phyloP scores from a whole-genome alignment of 352 stramenopile genomes.

The Blastocystis sp. region DNA sequence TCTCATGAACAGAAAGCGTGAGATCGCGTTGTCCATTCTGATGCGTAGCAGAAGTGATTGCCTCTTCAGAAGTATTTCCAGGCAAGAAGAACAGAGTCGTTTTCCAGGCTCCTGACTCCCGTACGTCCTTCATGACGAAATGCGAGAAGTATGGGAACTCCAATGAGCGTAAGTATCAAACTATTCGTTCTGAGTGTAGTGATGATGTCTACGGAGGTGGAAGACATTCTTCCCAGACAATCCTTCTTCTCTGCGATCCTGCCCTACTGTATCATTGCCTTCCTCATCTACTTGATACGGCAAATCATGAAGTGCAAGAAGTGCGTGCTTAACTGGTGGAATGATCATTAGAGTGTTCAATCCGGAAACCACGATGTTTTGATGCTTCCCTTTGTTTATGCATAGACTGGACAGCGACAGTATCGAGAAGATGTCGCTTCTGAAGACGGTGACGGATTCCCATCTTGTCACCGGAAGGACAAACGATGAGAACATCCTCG shows the following conservation, averaged over 20 bases:
- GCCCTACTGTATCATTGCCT: constrained; percentile 45
- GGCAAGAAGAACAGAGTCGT: not conserved
- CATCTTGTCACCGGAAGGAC: constrained; percentile 10
- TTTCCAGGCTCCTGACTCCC: not conserved
- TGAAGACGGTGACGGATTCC: constrained; percentile 9
- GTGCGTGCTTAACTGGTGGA: not conserved
- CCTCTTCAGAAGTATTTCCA: not conserved
- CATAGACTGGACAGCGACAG: not conserved
- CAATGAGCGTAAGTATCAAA: constrained; percentile 9
- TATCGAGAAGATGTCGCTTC: constrained; percentile 12
- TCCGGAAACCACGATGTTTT: not conserved
- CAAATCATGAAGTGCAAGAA: constrained; percentile 26
- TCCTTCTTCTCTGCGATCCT: not conserved
- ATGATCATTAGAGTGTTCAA: constrained; percentile 13
- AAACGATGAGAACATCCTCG: not conserved
- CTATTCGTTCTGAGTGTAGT: not conserved
- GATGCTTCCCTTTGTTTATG: not conserved
- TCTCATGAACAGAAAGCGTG: constrained; percentile 47
- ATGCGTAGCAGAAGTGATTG: constrained; percentile 8
- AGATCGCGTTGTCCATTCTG: not conserved
- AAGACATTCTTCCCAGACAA: constrained; percentile 5
- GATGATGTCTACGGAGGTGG: constrained; percentile 45
- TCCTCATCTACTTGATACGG: constrained; percentile 6
- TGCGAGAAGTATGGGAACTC: constrained; percentile 58
- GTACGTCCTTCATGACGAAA: constrained; percentile 20